Evolutionary conservation across 2,329 filamentous ascomycete genomes (phyloP).

Genomic region (Fusarium chaquense): DNA sequence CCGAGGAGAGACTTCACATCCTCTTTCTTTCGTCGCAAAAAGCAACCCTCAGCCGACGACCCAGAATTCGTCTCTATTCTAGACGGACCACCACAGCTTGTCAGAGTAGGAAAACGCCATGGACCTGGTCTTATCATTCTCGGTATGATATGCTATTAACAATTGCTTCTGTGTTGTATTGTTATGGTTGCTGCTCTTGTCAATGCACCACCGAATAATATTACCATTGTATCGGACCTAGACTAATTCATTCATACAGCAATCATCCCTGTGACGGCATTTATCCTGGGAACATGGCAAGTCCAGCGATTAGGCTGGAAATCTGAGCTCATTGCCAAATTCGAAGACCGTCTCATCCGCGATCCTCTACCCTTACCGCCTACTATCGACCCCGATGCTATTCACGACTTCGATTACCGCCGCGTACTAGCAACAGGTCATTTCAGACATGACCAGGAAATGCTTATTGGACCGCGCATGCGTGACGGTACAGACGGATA

Average conservation of each 20-base stretch:
- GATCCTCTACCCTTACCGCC: constrained; percentile 88
- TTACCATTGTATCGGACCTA: neutral
- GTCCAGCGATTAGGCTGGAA: constrained; percentile 95
- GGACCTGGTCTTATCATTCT: constrained; percentile 84
- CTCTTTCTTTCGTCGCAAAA: constrained; percentile 40
- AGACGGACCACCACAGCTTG: constrained; percentile 84
- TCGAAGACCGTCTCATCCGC: constrained; percentile 90
- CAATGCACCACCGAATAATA: neutral
- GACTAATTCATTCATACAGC: constrained; percentile 57
- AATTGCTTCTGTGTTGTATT: neutral
- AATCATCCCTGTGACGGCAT: constrained; percentile 90
- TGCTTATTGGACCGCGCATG: constrained; percentile 93
- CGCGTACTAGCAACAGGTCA: constrained; percentile 80
- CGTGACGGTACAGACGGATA: constrained; percentile 91
- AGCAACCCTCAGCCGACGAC: constrained; percentile 73
- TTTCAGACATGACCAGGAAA: constrained; percentile 90
- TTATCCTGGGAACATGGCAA: constrained; percentile 93
- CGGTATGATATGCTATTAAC: constrained; percentile 57
- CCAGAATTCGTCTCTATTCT: constrained; percentile 86
- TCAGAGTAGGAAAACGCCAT: constrained; percentile 79
- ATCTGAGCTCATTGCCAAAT: constrained; percentile 88
- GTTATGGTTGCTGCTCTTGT: neutral
- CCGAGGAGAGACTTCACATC: constrained; percentile 36
- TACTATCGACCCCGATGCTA: constrained; percentile 81
- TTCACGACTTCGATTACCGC: constrained; percentile 92